These are phyloP conservation scores for Teratosphaeriaceae sp. DNA, from an alignment of 2,329 filamentous ascomycete genomes.

Conservation along the genomic window DNA sequence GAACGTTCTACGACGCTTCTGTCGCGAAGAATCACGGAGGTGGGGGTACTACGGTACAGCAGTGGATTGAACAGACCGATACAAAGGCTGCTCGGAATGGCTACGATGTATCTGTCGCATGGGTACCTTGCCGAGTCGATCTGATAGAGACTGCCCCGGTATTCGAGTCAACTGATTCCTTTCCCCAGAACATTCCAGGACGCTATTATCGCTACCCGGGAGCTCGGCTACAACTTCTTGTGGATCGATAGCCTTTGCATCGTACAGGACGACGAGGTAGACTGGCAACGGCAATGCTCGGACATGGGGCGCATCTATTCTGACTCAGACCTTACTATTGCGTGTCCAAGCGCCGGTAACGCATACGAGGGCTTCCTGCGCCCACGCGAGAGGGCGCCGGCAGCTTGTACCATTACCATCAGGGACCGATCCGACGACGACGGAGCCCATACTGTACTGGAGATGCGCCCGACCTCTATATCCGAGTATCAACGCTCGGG, in stretches of 20 bases:
- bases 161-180: too few species aligned
- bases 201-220: background rate
- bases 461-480: background rate
- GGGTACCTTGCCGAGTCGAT: too few species aligned
- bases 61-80: too few species aligned
- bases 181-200: too few species aligned
- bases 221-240: background rate
- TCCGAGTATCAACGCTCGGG: background rate
- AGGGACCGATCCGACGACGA: background rate
- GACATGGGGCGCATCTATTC: background rate
- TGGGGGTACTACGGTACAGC: too few species aligned
- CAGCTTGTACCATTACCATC: background rate
- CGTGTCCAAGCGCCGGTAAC: background rate
- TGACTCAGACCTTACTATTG: background rate
- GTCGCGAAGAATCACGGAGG: too few species aligned
- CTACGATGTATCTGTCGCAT: too few species aligned
- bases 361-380: background rate
- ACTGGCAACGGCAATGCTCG: background rate
- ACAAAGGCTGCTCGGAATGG: too few species aligned
- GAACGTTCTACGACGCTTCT: too few species aligned
- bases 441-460: background rate
- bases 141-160: too few species aligned
- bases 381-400: background rate
- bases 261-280: background rate
- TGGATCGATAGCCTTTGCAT: slow-evolving; percentile 1